phyloP scores from a whole-genome alignment of 306 rosid genomes.

The Quercus wislizeni region DNA sequence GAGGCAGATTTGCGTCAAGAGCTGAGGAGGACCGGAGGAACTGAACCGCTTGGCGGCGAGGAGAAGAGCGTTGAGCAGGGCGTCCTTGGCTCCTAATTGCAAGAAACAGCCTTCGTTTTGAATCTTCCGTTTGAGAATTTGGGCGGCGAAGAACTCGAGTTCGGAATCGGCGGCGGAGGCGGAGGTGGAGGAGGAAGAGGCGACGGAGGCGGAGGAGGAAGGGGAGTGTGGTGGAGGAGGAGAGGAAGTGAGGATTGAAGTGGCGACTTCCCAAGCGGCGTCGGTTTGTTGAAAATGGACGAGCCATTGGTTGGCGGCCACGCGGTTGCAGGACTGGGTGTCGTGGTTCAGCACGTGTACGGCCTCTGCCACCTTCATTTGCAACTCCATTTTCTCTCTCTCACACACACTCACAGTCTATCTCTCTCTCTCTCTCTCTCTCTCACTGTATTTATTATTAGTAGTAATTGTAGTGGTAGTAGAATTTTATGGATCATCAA shows the following conservation, averaged over 20 bases:
- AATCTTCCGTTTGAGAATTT: slow-evolving; percentile 97
- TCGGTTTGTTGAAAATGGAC: slow-evolving; percentile 95
- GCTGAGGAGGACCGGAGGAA: slow-evolving; percentile 89
- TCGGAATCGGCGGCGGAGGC: slow-evolving; percentile 57
- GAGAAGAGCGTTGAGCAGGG: slow-evolving; percentile 87
- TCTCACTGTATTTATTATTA: too few relatives aligned
- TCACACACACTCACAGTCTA: too few relatives aligned
- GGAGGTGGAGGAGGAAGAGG: slow-evolving; percentile 24
- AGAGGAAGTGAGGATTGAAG: slow-evolving; percentile 75
- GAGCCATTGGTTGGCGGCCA: slow-evolving; percentile 98
- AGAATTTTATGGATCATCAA: too few relatives aligned
- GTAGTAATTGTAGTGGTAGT: too few relatives aligned
- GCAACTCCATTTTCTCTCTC: slow-evolving; percentile 56
- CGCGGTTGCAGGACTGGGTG: slow-evolving; percentile 87
- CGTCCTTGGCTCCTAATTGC: slow-evolving; percentile 76
- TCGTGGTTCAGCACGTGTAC: slow-evolving; percentile 92
- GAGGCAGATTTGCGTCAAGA: slow-evolving; percentile 93
- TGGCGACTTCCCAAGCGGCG: slow-evolving; percentile 97
- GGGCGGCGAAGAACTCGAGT: slow-evolving; percentile 96
- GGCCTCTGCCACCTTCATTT: slow-evolving; percentile 85
- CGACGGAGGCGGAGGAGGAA: slow-evolving; percentile 19
- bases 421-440: too few relatives aligned
- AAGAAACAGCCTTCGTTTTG: slow-evolving; percentile 72
- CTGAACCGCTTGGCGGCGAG: slow-evolving; percentile 77
- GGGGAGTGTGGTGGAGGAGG: slow-evolving; percentile 56